Conservation (phyloP, 164 flowering plant genomes). For the Liquidambar formosana region DNA sequence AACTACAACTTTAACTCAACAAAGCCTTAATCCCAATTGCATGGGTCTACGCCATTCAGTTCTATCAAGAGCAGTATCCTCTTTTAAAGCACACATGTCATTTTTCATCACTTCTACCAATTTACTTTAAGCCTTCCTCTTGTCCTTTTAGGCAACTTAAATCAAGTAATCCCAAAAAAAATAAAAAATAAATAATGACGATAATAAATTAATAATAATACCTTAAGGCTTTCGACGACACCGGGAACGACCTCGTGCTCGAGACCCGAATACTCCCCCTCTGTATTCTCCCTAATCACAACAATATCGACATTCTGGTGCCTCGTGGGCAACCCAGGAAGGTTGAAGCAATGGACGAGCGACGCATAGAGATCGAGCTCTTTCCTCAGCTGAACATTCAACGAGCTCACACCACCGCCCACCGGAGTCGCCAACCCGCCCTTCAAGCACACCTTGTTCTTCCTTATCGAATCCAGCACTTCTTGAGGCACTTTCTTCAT, state of each 20-base stretch:
- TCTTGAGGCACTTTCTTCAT: constrained; percentile 58
- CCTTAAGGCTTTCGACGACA: constrained; percentile 93
- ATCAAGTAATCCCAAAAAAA: too few species aligned
- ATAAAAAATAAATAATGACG: too few species aligned
- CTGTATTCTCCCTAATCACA: constrained; percentile 89
- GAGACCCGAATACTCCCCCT: constrained; percentile 85
- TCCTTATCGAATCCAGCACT: constrained; percentile 64
- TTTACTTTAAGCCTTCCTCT: too few species aligned
- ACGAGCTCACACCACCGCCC: constrained; percentile 86
- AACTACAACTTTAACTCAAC: too few species aligned
- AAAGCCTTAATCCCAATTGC: too few species aligned
- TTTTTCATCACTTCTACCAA: too few species aligned
- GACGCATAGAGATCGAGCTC: constrained; percentile 86
- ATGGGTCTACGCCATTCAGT: too few species aligned
- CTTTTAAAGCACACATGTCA: too few species aligned
- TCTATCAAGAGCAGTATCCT: too few species aligned
- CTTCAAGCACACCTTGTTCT: constrained; percentile 86
- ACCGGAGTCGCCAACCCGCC: constrained; percentile 84
- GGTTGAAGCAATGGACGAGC: constrained; percentile 74
- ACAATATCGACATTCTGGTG: constrained; percentile 85
- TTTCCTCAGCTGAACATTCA: constrained; percentile 75
- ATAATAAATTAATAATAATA: constrained; percentile 13
- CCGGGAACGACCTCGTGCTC: constrained; percentile 98
- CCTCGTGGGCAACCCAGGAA: constrained; percentile 74
- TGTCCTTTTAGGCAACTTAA: too few species aligned